phyloP scores from a whole-genome alignment of 2,329 filamentous ascomycete genomes.

The Blastomyces gilchristii region DNA sequence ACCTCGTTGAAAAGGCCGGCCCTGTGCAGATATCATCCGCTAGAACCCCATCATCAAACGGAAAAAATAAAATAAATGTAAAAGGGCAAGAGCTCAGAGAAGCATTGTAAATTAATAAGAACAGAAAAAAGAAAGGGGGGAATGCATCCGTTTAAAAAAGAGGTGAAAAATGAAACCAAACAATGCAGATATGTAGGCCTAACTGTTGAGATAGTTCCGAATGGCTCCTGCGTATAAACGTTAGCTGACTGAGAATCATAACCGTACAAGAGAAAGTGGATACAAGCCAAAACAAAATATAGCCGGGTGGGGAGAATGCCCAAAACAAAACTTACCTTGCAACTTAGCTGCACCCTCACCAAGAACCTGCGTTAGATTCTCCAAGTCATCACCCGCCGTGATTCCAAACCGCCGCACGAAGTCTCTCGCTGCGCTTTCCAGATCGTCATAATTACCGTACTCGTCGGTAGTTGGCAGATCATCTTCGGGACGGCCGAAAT shows the following conservation, averaged over 20 bases:
- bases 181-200: constrained; percentile 17
- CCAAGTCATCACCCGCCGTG: constrained; percentile 88
- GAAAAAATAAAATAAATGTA: background rate
- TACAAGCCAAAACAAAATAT: background rate
- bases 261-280: background rate
- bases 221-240: constrained; percentile 32
- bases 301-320: background rate
- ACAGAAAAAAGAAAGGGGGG: background rate
- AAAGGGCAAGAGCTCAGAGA: background rate
- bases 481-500: constrained; percentile 89
- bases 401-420: constrained; percentile 92
- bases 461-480: constrained; percentile 58
- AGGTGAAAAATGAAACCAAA: constrained; percentile 10
- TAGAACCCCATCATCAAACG: background rate
- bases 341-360: constrained; percentile 78
- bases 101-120: background rate
- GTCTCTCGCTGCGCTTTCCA: constrained; percentile 90
- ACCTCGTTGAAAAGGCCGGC: background rate
- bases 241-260: background rate
- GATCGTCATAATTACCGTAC: constrained; percentile 60
- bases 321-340: constrained; percentile 48
- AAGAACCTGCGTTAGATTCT: constrained; percentile 72
- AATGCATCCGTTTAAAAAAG: background rate
- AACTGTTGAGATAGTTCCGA: constrained; percentile 41
- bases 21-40: background rate